phyloP scores from a whole-genome alignment of 2,329 filamentous ascomycete genomes.

The Penicillium oxalicum region DNA sequence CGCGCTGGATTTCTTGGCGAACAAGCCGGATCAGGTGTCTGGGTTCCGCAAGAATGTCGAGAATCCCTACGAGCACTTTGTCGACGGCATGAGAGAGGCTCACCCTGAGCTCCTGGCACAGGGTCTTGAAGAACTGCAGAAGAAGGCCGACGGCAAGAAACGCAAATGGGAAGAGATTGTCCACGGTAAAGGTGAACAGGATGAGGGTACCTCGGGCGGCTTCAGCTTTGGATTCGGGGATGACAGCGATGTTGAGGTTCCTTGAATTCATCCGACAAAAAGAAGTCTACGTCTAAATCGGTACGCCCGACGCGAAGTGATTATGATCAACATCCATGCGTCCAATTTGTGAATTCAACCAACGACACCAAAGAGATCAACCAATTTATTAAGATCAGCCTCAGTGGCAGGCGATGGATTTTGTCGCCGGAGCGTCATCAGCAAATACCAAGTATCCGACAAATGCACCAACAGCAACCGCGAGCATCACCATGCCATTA shows the following conservation, averaged over 20 bases:
- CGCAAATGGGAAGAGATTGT: slow-evolving; percentile 82
- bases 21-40: slow-evolving; percentile 79
- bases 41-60: slow-evolving; percentile 69
- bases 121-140: slow-evolving; percentile 60
- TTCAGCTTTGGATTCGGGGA: slow-evolving; percentile 63
- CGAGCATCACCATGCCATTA: slow-evolving; percentile 95
- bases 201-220: slow-evolving; percentile 32
- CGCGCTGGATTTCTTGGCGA: slow-evolving; percentile 71
- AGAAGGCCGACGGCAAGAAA: slow-evolving; percentile 60
- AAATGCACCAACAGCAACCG: slow-evolving; percentile 82
- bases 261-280: slow-evolving; percentile 22
- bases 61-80: slow-evolving; percentile 70
- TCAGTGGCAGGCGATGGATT: slow-evolving; percentile 88
- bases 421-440: slow-evolving; percentile 61
- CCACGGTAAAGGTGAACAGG: slow-evolving; percentile 45
- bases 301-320: not conserved
- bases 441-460: slow-evolving; percentile 82
- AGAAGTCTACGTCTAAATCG: not conserved
- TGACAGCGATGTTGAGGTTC: slow-evolving; percentile 49
- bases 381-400: not conserved
- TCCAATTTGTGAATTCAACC: not conserved
- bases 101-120: slow-evolving; percentile 63
- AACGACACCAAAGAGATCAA: not conserved
- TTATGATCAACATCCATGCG: slow-evolving; percentile 1
- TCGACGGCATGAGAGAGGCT: slow-evolving; percentile 56